Base-by-base conservation (phyloP, 177 flowering plant genomes). In the Telopea speciosissima region DNA sequence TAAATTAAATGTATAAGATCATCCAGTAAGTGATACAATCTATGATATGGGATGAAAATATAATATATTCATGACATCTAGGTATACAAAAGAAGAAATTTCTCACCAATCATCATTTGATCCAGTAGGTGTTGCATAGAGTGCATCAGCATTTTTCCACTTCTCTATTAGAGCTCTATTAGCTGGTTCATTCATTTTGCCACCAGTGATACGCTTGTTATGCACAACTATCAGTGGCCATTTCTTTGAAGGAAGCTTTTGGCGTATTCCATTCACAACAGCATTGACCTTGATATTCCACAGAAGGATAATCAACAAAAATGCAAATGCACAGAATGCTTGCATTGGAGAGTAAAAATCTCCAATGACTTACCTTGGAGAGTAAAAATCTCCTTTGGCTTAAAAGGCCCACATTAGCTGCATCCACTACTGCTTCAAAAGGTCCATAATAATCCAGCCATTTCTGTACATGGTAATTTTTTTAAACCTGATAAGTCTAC, bases 41-140 rank as follows among this genome's bases (percentile, higher is more conserved):
- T 36, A 23, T 2, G 3, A 17, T 19, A 23, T 16, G 42, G 24
- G 2, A 63, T 19, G 3, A 28, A 14, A 31, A 10, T 4, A 28
- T 5, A 23, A 14, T 63, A 28, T 5, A 16, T 63, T 0, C 19
- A 17, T 28, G 31, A 28, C 2, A 28, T 28, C 31, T 62, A 23
- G 0, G 64, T 28, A 28, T 28, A 28, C 31, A 28, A 28, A 26
- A 75, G 28, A 60, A 70, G 25, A 59, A 65, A 31, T 67, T 81
- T 68, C 85, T 82, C 77, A 91, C 98, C 98, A 93, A 78, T 93
- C 98, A 85, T 93, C 98, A 83, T 93, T 91, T 67, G 97, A 93
- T 70, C 98, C 98, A 9, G 97, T 83, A 22, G 98, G 98, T 24
- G 98, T 93, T 68, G 91, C 77, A 85, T 89, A 93, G 22, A 93